Base-by-base conservation (phyloP, 768 basidiomycete species). In the Panaeolus papilionaceus region DNA sequence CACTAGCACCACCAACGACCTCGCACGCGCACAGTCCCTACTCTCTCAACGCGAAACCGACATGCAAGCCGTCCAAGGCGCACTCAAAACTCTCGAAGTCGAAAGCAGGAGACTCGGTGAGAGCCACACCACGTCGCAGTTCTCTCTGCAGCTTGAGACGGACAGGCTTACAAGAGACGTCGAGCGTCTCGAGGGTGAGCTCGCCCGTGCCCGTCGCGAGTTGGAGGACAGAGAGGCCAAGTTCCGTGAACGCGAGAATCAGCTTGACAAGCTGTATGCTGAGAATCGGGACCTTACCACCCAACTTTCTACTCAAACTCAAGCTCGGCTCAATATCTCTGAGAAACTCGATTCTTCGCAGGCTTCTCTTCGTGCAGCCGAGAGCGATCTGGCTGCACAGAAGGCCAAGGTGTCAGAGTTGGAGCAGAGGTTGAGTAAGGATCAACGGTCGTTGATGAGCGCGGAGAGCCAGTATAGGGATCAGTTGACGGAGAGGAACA, bases 401-500 rank as follows among this genome's bases (percentile, higher is more conserved):
- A 90, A 89, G 62, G 79, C 86, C 2, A 88, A 88, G 62, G 84
- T 91, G 3, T 82, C 84, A 18, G 93, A 95, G 28, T 80, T 98
- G 58, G 97, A 99, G 80, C 84, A 85, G 68, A 82, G 94, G 66
- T 78, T 96, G 69, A 87, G 88, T 45, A 94, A 94, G 77, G 95
- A 96, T 69, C 93, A 95, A 76, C 83, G 92, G 42, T 83, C 88
- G 47, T 75, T 95, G 67, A 76, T 94, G 69, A 76, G 79, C 26
- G 88, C 90, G 2, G 95, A 97, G 78, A 86, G 80, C 64, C 91
- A 94, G 78, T 95, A 93, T 75, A 85, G 96, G 33, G 94, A 97
- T 78, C 96, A 98, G 79, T 78, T 97, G 39, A 95, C 94, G 18
- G 97, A 98, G 82, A 84, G 95, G 66, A 98, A 96, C 76, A 96